Evolutionary conservation across 441 rosid species (phyloP), one percentile per base, ranked within the genome.

Genomic region (Iberis amara): DNA sequence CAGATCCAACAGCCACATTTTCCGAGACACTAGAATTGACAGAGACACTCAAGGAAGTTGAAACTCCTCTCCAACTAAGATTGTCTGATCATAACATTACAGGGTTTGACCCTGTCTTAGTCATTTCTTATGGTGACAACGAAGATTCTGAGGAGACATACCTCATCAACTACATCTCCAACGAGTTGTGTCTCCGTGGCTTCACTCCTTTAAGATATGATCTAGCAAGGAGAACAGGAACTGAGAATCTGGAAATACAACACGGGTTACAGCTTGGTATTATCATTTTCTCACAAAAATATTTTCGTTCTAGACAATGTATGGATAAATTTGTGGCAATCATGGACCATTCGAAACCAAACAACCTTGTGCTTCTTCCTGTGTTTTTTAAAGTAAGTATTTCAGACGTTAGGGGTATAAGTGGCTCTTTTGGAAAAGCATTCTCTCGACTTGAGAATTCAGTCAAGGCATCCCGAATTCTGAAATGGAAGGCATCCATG

Each of bases 61-160:
- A 40, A 12, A 59, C 35, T 32, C 28, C 36, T 49, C 5, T 21
- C 28, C 41, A 12, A 36, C 49, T 4, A 11, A 8, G 13, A 39
- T 42, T 32, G 12, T 15, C 37, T 35, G 23, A 32, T 8, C 6
- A 31, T 41, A 6, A 40, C 31, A 18, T 7, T 14, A 7, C 15
- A 6, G 30, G 8, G 48, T 7, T 6, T 14, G 15, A 31, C 5
- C 23, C 41, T 12, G 0, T 62, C 0, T 47, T 24, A 2, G 43
- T 62, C 2, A 7, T 62, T 23, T 46, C 8, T 13, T 62, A 43
- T 54, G 48, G 43, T 13, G n/a, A 54, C 36, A 8, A 62, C 35
- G 37, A 54, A 8, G 67, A 38, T 3, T 30, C 49, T 0, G 67
- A 54, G 5, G 67, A 54, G 61, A 32, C n/a, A n/a, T 54, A 31